These are phyloP conservation scores for Poronia punctata DNA, from an alignment of 495 filamentous ascomycete genomes.

Conservation along the genomic window DNA sequence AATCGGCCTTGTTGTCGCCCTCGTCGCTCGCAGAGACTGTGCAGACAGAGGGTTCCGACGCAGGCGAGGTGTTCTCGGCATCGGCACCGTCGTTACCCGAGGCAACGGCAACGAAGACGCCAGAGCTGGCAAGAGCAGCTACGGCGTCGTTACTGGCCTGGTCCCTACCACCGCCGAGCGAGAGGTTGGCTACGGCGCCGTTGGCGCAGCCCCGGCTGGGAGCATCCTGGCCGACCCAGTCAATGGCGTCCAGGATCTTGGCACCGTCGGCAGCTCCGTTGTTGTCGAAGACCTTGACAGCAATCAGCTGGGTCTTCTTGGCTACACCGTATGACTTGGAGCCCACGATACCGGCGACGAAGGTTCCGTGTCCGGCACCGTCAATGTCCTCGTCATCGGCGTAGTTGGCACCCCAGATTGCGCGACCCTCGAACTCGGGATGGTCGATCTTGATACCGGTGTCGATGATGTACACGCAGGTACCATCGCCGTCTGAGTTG, in stretches of 20 bases:
- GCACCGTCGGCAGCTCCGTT: constrained; percentile 34
- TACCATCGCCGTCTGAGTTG: constrained; percentile 38
- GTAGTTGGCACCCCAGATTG: constrained; percentile 28
- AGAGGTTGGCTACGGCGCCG: constrained; percentile 35
- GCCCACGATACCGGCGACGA: constrained; percentile 53
- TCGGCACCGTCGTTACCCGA: constrained; percentile 32
- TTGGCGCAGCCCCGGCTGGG: constrained; percentile 15
- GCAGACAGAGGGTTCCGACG: constrained; percentile 38
- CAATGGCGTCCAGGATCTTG: constrained; percentile 41
- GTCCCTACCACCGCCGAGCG: constrained; percentile 34
- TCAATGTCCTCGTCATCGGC: constrained; percentile 22
- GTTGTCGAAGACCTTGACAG: constrained; percentile 55
- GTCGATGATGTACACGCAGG: constrained; percentile 48
- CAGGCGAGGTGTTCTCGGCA: constrained; percentile 30
- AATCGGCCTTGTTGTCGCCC: constrained; percentile 32
- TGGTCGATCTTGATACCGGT: constrained; percentile 43
- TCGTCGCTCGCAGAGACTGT: constrained; percentile 41
- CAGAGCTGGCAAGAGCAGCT: constrained; percentile 24
- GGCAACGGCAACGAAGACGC: constrained; percentile 34
- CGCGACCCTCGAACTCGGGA: constrained; percentile 47
- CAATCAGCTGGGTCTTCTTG: constrained; percentile 51
- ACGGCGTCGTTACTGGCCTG: constrained; percentile 32
- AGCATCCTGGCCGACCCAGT: constrained; percentile 35
- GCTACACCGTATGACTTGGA: constrained; percentile 50
- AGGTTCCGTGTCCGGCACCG: constrained; percentile 44